Percentiles rank a stretch among this genome's conserved stretches.
Evolutionary conservation across 2,329 filamentous ascomycete genomes (phyloP).

Genomic region (Diplodia mutila): DNA sequence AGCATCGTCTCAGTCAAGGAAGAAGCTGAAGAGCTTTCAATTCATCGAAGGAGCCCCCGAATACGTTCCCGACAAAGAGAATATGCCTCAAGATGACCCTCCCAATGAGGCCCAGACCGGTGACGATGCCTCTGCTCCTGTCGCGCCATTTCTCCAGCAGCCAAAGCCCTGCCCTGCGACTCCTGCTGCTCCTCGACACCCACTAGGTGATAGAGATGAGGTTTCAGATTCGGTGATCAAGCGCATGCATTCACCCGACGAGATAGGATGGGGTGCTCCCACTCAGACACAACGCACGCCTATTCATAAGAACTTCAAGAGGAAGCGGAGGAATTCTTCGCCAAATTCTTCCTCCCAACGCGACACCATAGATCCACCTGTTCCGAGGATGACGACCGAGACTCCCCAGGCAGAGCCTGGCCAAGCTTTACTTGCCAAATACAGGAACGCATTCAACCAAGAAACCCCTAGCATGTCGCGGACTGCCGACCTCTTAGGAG

Average conservation of each 20-base stretch:
- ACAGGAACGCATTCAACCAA: conserved; percentile 40
- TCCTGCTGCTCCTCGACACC: conserved; percentile 62
- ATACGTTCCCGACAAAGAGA: conserved; percentile 51
- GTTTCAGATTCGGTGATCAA: conserved; percentile 54
- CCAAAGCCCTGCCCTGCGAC: conserved; percentile 47
- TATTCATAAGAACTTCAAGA: conserved; percentile 42
- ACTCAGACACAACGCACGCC: conserved; percentile 36
- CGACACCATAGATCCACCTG: conserved; percentile 36
- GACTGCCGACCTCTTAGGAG: conserved; percentile 50
- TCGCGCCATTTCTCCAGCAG: conserved; percentile 36
- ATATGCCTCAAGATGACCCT: conserved; percentile 30
- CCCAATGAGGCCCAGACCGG: neutral
- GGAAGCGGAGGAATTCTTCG: conserved; percentile 53
- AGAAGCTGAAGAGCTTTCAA: conserved; percentile 60
- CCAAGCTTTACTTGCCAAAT: conserved; percentile 50
- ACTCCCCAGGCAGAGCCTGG: conserved; percentile 54
- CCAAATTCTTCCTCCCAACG: conserved; percentile 46
- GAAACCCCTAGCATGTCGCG: conserved; percentile 43
- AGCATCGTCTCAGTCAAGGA: conserved; percentile 57
- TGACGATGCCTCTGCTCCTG: conserved; percentile 28
- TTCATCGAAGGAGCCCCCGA: conserved; percentile 48
- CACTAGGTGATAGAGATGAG: conserved; percentile 63
- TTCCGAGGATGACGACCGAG: conserved; percentile 27
- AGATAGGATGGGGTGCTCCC: conserved; percentile 59
- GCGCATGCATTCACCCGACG: conserved; percentile 59